Evolutionary conservation across 2,329 filamentous ascomycete species (phyloP).

Genomic region (Cercospora berteroae): DNA sequence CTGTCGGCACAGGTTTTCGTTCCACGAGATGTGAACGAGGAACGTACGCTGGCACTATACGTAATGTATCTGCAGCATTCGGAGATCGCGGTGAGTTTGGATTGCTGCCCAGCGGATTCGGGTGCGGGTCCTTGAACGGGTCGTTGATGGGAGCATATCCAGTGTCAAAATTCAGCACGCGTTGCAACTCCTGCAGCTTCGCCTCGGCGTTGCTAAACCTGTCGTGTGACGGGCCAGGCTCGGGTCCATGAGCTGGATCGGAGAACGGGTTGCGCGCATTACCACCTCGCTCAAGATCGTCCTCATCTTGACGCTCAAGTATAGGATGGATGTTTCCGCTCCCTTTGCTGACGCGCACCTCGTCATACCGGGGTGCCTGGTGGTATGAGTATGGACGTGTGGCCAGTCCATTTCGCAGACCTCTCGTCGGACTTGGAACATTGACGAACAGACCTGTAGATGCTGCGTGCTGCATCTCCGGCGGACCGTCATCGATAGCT

Average conservation of each 20-base stretch:
- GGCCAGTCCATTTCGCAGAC: slow-evolving; percentile 44
- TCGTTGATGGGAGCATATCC: slow-evolving; percentile 25
- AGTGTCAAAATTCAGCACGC: slow-evolving; percentile 15
- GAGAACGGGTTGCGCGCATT: slow-evolving; percentile 40
- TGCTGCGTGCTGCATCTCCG: slow-evolving; percentile 36
- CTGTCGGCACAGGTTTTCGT: slow-evolving; percentile 23
- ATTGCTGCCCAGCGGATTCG: slow-evolving; percentile 39
- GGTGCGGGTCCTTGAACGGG: slow-evolving; percentile 44
- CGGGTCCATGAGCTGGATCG: slow-evolving; percentile 36
- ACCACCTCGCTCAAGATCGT: slow-evolving; percentile 8
- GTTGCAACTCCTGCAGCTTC: slow-evolving; percentile 22
- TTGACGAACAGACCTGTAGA: slow-evolving; percentile 49
- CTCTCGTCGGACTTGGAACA: slow-evolving; percentile 50
- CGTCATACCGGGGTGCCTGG: slow-evolving; percentile 47
- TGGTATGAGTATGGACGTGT: slow-evolving; percentile 41
- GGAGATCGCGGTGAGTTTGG: slow-evolving; percentile 31
- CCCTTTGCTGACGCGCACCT: slow-evolving; percentile 49
- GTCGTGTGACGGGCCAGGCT: slow-evolving; percentile 22
- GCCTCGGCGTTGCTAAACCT: slow-evolving; percentile 19
- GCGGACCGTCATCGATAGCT: slow-evolving; percentile 30
- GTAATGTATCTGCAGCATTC: slow-evolving; percentile 25
- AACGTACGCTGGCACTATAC: slow-evolving; percentile 29
- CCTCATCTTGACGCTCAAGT: slow-evolving; percentile 26
- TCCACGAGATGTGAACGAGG: slow-evolving; percentile 19
- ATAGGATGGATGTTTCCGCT: slow-evolving; percentile 41